phyloP scores from a whole-genome alignment of 305 asterid species.

The Fraxinus sp. region DNA sequence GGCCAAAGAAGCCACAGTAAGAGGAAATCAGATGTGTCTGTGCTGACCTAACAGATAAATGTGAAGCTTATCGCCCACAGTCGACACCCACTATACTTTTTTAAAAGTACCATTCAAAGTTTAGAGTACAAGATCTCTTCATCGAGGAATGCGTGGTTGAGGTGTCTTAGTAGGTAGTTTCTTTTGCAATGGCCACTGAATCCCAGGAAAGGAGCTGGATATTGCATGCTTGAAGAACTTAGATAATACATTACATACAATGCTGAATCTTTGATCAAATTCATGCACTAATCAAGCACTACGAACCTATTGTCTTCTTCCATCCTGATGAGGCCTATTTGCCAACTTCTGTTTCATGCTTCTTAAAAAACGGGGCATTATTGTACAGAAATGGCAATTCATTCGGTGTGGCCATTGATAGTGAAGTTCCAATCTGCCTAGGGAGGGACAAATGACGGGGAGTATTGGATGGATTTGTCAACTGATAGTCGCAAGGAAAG shows the following conservation, averaged over 20 bases:
- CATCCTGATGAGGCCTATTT: constrained; percentile 77
- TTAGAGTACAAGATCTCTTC: constrained; percentile 55
- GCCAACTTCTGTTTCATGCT: constrained; percentile 85
- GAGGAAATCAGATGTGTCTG: constrained; percentile 69
- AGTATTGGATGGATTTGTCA: constrained; percentile 79
- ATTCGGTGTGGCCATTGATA: constrained; percentile 47
- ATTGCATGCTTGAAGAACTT: constrained; percentile 69
- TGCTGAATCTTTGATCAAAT: constrained; percentile 77
- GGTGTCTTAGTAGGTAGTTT: constrained; percentile 76
- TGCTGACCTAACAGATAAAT: constrained; percentile 58
- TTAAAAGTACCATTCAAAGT: constrained; percentile 44
- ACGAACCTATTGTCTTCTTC: constrained; percentile 74
- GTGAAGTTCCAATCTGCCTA: constrained; percentile 61
- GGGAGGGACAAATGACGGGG: constrained; percentile 64
- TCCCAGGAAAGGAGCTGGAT: constrained; percentile 37
- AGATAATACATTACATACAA: constrained; percentile 47
- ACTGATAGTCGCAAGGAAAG: constrained; percentile 38
- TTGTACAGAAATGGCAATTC: constrained; percentile 39
- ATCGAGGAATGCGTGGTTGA: constrained; percentile 58
- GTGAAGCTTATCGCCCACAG: constrained; percentile 47
- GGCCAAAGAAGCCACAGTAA: constrained; percentile 55
- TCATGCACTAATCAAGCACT: constrained; percentile 58
- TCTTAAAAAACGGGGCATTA: constrained; percentile 67
- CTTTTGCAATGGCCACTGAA: constrained; percentile 48
- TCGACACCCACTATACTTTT: constrained; percentile 36